These are phyloP conservation scores for Magnaporthales sp. DNA, from an alignment of 2,329 filamentous ascomycete species.

Conservation along the genomic window DNA sequence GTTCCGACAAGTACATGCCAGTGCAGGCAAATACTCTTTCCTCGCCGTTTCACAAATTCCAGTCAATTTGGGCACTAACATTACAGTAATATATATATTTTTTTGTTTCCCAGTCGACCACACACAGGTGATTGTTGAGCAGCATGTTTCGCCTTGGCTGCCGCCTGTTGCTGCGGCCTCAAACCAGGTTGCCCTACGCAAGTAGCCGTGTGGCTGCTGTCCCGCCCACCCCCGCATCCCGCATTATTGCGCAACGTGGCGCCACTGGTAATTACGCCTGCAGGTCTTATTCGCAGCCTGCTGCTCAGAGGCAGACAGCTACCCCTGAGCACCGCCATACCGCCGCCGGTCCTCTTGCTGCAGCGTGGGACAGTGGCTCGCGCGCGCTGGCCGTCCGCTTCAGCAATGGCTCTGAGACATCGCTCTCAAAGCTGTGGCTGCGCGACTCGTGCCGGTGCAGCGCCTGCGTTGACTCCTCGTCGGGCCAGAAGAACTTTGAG, in stretches of 20 bases:
- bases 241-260: background rate
- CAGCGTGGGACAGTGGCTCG: background rate
- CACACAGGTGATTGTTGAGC: background rate
- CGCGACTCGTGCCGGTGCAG: constrained; percentile 51
- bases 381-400: constrained; percentile 1
- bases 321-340: background rate
- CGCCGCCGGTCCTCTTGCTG: background rate
- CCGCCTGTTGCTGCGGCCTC: background rate
- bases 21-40: background rate
- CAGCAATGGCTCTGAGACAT: background rate
- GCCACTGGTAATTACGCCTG: background rate
- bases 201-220: background rate
- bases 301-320: background rate
- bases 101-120: background rate
- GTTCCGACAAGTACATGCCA: background rate
- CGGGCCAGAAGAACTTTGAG: constrained; percentile 55
- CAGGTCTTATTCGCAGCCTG: background rate
- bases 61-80: background rate
- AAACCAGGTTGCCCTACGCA: background rate
- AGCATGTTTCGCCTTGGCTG: background rate
- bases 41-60: background rate
- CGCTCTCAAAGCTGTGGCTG: constrained; percentile 24
- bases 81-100: background rate
- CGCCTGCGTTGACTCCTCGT: constrained; percentile 48
- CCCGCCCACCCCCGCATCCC: background rate